These are phyloP conservation scores for Lomentospora prolificans DNA, from an alignment of 2,329 filamentous ascomycete genomes.

Conservation along the genomic window DNA sequence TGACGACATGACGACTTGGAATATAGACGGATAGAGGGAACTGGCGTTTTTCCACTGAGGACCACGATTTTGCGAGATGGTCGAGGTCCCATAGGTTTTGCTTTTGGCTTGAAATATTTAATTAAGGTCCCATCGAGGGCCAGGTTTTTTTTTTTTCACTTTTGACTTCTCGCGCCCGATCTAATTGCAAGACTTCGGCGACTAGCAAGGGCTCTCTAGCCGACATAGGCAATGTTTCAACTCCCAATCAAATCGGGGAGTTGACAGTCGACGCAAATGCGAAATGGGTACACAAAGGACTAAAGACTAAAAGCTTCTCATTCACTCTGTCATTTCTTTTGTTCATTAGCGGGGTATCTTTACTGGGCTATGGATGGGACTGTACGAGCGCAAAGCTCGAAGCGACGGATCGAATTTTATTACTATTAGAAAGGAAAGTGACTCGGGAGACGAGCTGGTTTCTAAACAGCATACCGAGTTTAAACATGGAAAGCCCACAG, in stretches of 20 bases:
- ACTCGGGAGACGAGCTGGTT: neutral
- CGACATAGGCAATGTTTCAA: neutral
- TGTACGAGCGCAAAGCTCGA: neutral
- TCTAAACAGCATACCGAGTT: neutral
- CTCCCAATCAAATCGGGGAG: no score
- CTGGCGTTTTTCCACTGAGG: slow-evolving; percentile 21
- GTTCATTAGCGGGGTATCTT: neutral
- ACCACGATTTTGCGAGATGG: neutral
- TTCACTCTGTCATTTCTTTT: neutral
- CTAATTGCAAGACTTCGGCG: neutral
- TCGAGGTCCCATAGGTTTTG: neutral
- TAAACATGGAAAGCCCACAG: neutral
- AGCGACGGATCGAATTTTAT: neutral
- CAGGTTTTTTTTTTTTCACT: neutral
- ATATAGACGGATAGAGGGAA: slow-evolving; percentile 29
- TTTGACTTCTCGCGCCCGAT: neutral
- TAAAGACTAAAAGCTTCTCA: neutral
- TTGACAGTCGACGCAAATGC: no score
- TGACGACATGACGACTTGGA: slow-evolving; percentile 5
- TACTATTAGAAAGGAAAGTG: neutral
- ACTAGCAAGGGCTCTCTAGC: neutral
- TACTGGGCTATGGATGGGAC: neutral
- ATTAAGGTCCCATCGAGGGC: neutral
- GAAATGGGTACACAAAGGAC: neutral
- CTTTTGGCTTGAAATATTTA: neutral